Conservation (phyloP, 108 stramenopile genomes). For the Fistulifera solaris region DNA sequence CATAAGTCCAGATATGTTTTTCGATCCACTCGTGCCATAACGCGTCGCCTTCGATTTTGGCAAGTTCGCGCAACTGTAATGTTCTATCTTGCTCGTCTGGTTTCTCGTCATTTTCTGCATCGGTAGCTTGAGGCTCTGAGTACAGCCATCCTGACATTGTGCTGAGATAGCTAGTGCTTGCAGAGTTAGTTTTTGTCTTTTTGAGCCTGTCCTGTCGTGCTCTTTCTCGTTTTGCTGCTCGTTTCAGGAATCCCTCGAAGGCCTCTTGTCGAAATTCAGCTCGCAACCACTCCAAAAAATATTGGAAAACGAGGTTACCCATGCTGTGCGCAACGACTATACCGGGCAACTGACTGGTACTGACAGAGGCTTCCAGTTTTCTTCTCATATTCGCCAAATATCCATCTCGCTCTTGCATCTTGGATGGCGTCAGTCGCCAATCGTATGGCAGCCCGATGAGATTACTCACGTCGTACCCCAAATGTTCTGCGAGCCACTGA, state of each 20-base stretch:
- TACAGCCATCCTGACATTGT: slow-evolving; percentile 1
- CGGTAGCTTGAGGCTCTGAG: background rate
- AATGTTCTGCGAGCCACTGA: slow-evolving; percentile 77
- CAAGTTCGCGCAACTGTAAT: slow-evolving; percentile 53
- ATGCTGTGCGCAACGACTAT: slow-evolving; percentile 85
- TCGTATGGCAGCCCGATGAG: slow-evolving; percentile 82
- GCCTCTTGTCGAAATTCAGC: slow-evolving; percentile 67
- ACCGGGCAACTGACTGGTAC: slow-evolving; percentile 56
- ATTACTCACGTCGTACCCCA: slow-evolving; percentile 75
- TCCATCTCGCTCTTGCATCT: slow-evolving; percentile 70
- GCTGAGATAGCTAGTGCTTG: background rate
- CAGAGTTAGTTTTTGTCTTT: slow-evolving; percentile 2
- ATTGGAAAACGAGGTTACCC: slow-evolving; percentile 76
- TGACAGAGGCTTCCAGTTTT: slow-evolving; percentile 69
- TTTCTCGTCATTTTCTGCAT: slow-evolving; percentile 13
- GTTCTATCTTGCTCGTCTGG: slow-evolving; percentile 10
- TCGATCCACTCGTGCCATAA: slow-evolving; percentile 72
- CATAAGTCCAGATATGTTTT: slow-evolving; percentile 72
- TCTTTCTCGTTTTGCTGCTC: slow-evolving; percentile 8
- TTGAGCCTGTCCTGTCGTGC: background rate
- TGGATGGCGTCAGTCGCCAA: slow-evolving; percentile 71
- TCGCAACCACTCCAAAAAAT: slow-evolving; percentile 76
- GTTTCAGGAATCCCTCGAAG: slow-evolving; percentile 14
- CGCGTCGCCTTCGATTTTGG: slow-evolving; percentile 64
- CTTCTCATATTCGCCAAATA: slow-evolving; percentile 41